Conservation (phyloP, 129 eudicot genomes). For the Flaveria robusta region DNA sequence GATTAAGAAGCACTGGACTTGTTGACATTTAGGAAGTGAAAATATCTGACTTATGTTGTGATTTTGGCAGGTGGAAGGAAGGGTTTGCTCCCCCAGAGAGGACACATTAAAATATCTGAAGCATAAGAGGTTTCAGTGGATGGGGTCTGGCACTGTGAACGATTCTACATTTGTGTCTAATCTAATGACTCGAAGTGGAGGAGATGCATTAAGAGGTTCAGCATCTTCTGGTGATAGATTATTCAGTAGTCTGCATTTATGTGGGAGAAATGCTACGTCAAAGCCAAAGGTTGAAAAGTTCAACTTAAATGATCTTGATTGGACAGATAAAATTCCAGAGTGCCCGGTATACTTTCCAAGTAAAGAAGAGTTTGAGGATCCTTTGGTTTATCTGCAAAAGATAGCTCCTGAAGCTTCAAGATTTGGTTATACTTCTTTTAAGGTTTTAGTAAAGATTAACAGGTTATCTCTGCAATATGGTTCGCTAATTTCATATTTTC, state of each 20-base stretch:
- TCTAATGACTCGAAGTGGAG: slow-evolving; percentile 61
- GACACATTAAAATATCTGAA: slow-evolving; percentile 71
- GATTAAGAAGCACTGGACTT: slow-evolving; percentile 8
- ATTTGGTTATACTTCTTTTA: slow-evolving; percentile 58
- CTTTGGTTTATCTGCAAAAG: slow-evolving; percentile 78
- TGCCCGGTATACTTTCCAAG: slow-evolving; percentile 83
- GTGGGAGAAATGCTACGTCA: slow-evolving; percentile 37
- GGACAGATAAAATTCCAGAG: slow-evolving; percentile 73
- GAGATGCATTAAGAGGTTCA: slow-evolving; percentile 68
- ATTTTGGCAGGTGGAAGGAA: slow-evolving; percentile 84
- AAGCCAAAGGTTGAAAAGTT: slow-evolving; percentile 52
- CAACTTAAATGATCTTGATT: slow-evolving; percentile 53
- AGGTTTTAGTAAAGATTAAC: not conserved
- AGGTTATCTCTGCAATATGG: not conserved
- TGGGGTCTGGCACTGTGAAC: slow-evolving; percentile 44
- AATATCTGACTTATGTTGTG: slow-evolving; percentile 21
- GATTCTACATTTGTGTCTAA: slow-evolving; percentile 41
- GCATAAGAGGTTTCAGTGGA: slow-evolving; percentile 72
- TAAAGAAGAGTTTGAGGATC: slow-evolving; percentile 89
- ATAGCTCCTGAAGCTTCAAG: slow-evolving; percentile 96
- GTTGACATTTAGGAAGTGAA: slow-evolving; percentile 2
- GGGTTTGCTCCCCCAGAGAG: slow-evolving; percentile 79
- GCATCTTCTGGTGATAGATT: slow-evolving; percentile 62
- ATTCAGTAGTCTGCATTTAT: slow-evolving; percentile 24
- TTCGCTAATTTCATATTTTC: not conserved